phyloP scores from a whole-genome alignment of 106 monocot species.

The Acorus gramineus region DNA sequence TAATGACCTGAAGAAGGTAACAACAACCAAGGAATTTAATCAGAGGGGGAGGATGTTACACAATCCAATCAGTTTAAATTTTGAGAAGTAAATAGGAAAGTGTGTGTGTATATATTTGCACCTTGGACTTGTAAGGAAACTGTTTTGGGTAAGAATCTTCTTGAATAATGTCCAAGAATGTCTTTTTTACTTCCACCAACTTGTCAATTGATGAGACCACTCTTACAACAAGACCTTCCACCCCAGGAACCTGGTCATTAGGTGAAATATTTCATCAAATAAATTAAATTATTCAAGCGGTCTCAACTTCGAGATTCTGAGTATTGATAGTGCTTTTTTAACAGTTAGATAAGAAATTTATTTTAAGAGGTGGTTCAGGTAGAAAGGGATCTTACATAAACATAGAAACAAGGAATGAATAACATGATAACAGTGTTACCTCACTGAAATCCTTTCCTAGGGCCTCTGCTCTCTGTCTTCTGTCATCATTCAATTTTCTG shows the following conservation, averaged over 20 bases:
- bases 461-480: constrained; percentile 64
- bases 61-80: too few relatives aligned
- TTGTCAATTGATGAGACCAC: constrained; percentile 99
- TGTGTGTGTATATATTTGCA: constrained; percentile 9
- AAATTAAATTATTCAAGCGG: too few relatives aligned
- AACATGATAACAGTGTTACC: constrained; percentile 23
- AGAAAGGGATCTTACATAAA: neutral
- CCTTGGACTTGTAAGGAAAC: constrained; percentile 97
- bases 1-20: constrained; percentile 40
- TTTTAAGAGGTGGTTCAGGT: too few relatives aligned
- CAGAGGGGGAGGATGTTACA: too few relatives aligned
- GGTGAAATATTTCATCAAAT: neutral
- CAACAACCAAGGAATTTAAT: too few relatives aligned
- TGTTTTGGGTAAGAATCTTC: constrained; percentile 93
- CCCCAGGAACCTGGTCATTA: constrained; percentile 59
- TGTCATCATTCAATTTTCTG: constrained; percentile 63
- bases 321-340: too few relatives aligned
- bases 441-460: constrained; percentile 72
- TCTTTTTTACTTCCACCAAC: constrained; percentile 87
- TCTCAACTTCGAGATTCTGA: too few relatives aligned
- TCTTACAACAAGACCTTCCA: constrained; percentile 88
- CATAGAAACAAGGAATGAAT: neutral
- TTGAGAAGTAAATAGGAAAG: too few relatives aligned
- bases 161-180: constrained; percentile 92
- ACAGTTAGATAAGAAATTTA: too few relatives aligned